Base-by-base conservation (phyloP, 2,329 filamentous ascomycete genomes). In the Neofusicoccum sp. region DNA sequence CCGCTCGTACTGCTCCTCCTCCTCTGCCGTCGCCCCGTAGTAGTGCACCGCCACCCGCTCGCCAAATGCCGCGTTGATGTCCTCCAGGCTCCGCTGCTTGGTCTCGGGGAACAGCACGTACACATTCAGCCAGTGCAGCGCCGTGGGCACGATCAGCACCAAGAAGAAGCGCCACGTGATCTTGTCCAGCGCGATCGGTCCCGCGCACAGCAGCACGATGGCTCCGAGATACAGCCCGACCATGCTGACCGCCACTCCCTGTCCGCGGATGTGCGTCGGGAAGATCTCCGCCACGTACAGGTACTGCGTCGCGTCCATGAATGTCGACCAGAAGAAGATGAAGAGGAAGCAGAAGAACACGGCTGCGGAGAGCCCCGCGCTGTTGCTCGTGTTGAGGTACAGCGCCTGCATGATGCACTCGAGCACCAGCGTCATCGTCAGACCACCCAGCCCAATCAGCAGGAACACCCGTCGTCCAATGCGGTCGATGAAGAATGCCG, bases 121-220 rank as follows among this genome's bases (percentile, higher is more conserved):
- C 16, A 76, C 68, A 30, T 67, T 67, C 3, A 65, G 48, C n/a
- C 69, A 67, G 62, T 73, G 71, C 12, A 62, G 28, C 16, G 58
- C 54, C 16, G 63, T 61, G n/a, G 62, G 62, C 16, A 45, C 26
- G 40, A 78, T 76, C 63, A 77, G 73, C 3, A 78, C 65, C 3
- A 71, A 66, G 61, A 77, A 78, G 63, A 75, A 78, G 53, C 69
- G 73, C 74, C 75, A 77, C 14, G 70, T 65, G 8, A 77, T 71
- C 36, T 67, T 64, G 4, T 70, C 66, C 28, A 78, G 64, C 2
- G 75, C 75, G 11, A 71, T 64, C 1, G 75, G 75, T 1, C 70
- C 74, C 28, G 74, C 65, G 12, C 43, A 47, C 24, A 75, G 67
- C 3, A 67, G 66, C n/a, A 75, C 68, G 34, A 72, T 70, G 11